Conservation (phyloP, 129 eudicot genomes). For the Lactuca sativa region DNA sequence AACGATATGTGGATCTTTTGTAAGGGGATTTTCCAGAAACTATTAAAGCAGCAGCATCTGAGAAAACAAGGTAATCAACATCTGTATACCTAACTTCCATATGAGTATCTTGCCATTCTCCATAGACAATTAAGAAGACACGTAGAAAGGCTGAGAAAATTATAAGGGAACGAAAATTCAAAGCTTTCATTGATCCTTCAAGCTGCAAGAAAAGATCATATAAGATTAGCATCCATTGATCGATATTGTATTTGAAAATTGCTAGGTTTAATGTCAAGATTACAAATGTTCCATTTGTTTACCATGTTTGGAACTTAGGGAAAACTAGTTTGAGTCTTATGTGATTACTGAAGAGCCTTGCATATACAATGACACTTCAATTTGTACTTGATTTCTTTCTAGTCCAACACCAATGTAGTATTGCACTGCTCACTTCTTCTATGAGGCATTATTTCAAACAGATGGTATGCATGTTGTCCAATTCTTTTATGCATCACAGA, state of each 20-base stretch:
- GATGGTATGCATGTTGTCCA: slow-evolving; percentile 4
- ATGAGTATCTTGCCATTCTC: slow-evolving; percentile 97
- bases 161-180: slow-evolving; percentile 49
- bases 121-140: slow-evolving; percentile 61
- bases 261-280: neutral
- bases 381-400: neutral
- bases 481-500: neutral
- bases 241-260: neutral
- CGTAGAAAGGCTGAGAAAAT: slow-evolving; percentile 71
- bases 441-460: slow-evolving; percentile 14
- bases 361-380: neutral
- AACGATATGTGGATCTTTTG: slow-evolving; percentile 85
- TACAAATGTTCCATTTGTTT: neutral
- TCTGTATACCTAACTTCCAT: slow-evolving; percentile 99
- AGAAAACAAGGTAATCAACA: slow-evolving; percentile 86
- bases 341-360: neutral
- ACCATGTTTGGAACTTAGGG: neutral
- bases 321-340: neutral
- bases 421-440: neutral
- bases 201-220: slow-evolving; percentile 15
- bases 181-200: slow-evolving; percentile 37
- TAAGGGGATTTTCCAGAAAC: slow-evolving; percentile 86
- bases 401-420: neutral
- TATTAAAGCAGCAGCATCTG: slow-evolving; percentile 90
- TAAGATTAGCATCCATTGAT: slow-evolving; percentile 18